These are phyloP conservation scores for Nannochloropsis gaditana DNA, from an alignment of 108 stramenopile genomes.

Conservation along the genomic window DNA sequence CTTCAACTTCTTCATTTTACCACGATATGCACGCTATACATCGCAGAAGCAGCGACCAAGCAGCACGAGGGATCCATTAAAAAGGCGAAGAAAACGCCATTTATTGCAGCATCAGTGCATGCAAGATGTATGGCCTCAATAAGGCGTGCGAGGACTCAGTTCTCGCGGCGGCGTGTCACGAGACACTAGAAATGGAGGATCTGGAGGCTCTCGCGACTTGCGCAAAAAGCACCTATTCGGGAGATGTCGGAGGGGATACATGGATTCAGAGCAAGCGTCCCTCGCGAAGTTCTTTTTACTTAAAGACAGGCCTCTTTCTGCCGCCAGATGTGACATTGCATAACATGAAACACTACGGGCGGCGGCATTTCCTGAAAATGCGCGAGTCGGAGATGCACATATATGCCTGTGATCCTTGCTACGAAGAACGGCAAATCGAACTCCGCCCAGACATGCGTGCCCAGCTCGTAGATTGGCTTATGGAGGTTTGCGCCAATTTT, in stretches of 20 bases:
- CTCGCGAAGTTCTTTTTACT: not conserved
- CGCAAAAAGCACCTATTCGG: not conserved
- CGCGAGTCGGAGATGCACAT: not conserved
- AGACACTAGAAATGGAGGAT: constrained; percentile 9
- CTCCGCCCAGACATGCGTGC: constrained; percentile 16
- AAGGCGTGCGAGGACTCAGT: not conserved
- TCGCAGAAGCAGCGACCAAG: too few relatives aligned
- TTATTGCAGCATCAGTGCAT: too few relatives aligned
- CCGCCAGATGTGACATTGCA: not conserved
- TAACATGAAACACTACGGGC: not conserved
- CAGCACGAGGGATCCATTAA: too few relatives aligned
- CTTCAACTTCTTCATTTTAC: too few relatives aligned
- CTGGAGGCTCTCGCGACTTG: not conserved
- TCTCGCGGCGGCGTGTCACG: not conserved
- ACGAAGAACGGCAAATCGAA: not conserved
- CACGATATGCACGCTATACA: too few relatives aligned
- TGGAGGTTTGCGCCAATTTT: not conserved
- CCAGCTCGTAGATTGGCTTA: constrained; percentile 13
- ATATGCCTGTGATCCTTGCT: not conserved
- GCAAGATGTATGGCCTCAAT: not conserved
- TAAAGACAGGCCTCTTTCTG: not conserved
- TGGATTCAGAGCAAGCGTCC: not conserved
- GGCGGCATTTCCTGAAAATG: not conserved
- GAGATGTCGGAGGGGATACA: not conserved
- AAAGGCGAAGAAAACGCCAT: too few relatives aligned